Evolutionary conservation across 192 early-diverging fungal species (phyloP).

Genomic region (Entomortierella lignicola): DNA sequence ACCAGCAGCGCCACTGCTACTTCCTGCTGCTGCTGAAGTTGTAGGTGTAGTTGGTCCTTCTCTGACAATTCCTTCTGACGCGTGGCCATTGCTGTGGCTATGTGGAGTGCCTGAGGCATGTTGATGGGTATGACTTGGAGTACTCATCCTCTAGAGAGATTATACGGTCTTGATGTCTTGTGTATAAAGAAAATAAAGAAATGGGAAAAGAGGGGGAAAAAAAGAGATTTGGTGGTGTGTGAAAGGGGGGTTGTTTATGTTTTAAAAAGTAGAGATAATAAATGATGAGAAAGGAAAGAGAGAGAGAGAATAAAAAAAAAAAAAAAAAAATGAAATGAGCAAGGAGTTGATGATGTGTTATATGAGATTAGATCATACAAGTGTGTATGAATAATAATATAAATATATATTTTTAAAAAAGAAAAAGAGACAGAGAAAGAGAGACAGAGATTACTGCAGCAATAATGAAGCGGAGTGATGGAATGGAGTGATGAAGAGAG

Average conservation of each 20-base stretch:
- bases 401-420: too few species aligned
- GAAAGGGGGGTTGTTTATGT: too few species aligned
- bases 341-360: too few species aligned
- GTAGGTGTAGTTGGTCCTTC: neutral
- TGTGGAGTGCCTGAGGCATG: constrained; percentile 1
- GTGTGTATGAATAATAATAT: too few species aligned
- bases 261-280: too few species aligned
- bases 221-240: neutral
- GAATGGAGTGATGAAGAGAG: neutral
- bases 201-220: neutral
- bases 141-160: constrained; percentile 5
- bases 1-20: too few species aligned
- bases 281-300: too few species aligned
- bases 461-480: too few species aligned
- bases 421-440: constrained; percentile 1
- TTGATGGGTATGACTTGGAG: constrained; percentile 3
- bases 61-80: neutral
- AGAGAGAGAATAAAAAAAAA: too few species aligned
- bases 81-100: constrained; percentile 16
- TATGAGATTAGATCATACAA: too few species aligned
- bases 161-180: neutral
- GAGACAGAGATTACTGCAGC: too few species aligned
- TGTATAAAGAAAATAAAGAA: neutral
- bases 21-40: neutral
- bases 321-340: too few species aligned